Percentiles rank a stretch among this genome's conserved stretches.
phyloP scores from a whole-genome alignment of 305 asterid species.

The Plantago coronopus region DNA sequence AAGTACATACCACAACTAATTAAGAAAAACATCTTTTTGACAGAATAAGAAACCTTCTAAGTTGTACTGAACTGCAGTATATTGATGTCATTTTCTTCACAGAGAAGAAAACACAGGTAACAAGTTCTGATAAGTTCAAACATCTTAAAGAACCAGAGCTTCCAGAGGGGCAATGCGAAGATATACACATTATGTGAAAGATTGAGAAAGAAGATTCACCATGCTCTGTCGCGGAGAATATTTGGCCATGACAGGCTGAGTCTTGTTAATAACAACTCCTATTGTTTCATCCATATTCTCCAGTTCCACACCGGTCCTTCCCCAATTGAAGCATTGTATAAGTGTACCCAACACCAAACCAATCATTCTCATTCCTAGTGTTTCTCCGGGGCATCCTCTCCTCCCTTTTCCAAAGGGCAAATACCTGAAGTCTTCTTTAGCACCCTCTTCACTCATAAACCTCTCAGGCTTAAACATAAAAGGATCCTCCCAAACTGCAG shows the following conservation, averaged over 20 bases:
- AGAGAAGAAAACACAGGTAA: not conserved
- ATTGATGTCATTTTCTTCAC: not conserved
- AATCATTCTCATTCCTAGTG: slow-evolving; percentile 11
- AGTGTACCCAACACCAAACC: slow-evolving; percentile 16
- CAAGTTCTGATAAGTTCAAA: not conserved
- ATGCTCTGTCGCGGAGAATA: slow-evolving; percentile 1
- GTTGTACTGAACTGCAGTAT: too few relatives aligned
- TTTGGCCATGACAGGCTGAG: not conserved
- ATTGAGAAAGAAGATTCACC: slow-evolving; percentile 8
- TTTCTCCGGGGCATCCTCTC: slow-evolving; percentile 19
- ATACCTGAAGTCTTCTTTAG: slow-evolving; percentile 1
- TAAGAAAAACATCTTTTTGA: too few relatives aligned
- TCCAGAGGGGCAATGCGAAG: not conserved
- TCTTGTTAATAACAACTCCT: slow-evolving; percentile 9
- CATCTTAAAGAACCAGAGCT: not conserved
- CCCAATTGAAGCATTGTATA: slow-evolving; percentile 26
- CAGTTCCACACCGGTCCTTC: slow-evolving; percentile 2
- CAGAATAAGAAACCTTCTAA: too few relatives aligned
- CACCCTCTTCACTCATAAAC: slow-evolving; percentile 3
- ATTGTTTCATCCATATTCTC: slow-evolving; percentile 18
- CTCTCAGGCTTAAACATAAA: slow-evolving; percentile 17
- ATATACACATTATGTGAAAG: not conserved
- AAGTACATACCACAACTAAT: too few relatives aligned
- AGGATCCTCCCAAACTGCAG: slow-evolving; percentile 7
- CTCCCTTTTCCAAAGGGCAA: slow-evolving; percentile 19